phyloP scores from a whole-genome alignment of 2,329 filamentous ascomycete species.

The Cercospora brassicicola region DNA sequence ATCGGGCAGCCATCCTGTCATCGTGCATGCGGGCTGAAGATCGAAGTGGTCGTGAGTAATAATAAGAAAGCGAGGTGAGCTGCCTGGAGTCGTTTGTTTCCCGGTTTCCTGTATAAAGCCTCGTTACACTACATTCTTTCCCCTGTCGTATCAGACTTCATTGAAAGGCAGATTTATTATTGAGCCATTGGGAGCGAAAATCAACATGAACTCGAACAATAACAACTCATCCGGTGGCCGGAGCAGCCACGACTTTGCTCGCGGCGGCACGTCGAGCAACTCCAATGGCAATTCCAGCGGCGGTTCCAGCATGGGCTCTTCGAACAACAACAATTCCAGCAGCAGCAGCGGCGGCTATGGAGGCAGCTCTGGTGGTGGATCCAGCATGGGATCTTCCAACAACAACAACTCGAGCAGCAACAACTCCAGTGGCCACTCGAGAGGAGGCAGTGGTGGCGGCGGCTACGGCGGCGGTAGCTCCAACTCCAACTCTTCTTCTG shows the following conservation, averaged over 20 bases:
- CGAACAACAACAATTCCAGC: slow-evolving; percentile 8
- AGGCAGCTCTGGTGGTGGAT: background rate
- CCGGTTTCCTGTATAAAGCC: background rate
- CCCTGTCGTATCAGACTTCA: background rate
- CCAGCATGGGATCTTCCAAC: background rate
- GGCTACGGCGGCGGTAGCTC: background rate
- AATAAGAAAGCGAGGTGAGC: background rate
- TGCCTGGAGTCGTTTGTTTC: background rate
- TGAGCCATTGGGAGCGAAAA: background rate
- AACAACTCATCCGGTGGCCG: slow-evolving; percentile 11
- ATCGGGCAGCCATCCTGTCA: slow-evolving; percentile 12
- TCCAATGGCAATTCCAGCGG: slow-evolving; percentile 1
- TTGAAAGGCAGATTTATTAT: background rate
- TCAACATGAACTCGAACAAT: slow-evolving; percentile 13
- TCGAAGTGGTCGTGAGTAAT: background rate
- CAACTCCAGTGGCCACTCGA: background rate
- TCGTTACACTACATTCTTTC: slow-evolving; percentile 3
- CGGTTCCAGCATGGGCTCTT: background rate
- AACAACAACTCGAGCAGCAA: slow-evolving; percentile 1
- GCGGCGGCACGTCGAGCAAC: slow-evolving; percentile 13
- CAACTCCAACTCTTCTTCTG: no score
- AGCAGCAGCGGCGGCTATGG: background rate
- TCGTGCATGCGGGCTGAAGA: slow-evolving; percentile 8
- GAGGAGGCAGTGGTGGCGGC: background rate
- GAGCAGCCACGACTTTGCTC: slow-evolving; percentile 16